Base-by-base conservation (phyloP, 345 rosid species). In the Limnanthes douglasii region DNA sequence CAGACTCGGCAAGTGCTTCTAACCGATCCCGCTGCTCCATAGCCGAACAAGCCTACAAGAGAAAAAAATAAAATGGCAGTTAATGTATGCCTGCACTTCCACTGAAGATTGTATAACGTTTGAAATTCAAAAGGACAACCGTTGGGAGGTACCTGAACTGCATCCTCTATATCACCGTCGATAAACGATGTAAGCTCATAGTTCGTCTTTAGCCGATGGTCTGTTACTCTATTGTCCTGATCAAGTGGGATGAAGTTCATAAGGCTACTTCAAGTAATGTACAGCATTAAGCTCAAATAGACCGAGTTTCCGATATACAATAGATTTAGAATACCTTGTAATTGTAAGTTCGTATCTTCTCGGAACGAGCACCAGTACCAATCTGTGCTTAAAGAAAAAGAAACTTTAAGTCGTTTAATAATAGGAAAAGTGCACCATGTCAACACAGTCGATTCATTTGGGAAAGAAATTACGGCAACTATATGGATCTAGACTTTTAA, bases 341-440 rank as follows among this genome's bases (percentile, higher is more conserved):
- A 38, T 84, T 77, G 55, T 90, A 90, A 24, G 98, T 90, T 39
- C 98, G 62, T 54, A 90, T 84, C 69, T 90, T 90, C 56, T 90
- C 98, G 1, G 95, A 68, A 51, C 92, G 95, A 54, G 94, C 76
- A 47, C 95, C 98, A 21, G 82, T 79, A 5, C 98, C 98, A 46
- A 90, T 79, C 95, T 88, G 66, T 54, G 57, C 37, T 10, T 39
- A 19, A 43, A 22, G 51, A 52, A 18, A 21, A 48, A 30, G 31
- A 26, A 39, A 10, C 5, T 20, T 26, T n/a, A n/a, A n/a, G n/a
- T n/a, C n/a, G n/a, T n/a, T n/a, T n/a, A n/a, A n/a, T n/a, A n/a
- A n/a, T n/a, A n/a, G n/a, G n/a, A n/a, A n/a, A n/a, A n/a, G n/a
- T n/a, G n/a, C n/a, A n/a, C n/a, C n/a, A n/a, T n/a, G n/a, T n/a